A percentile compares a stretch with the other conserved stretches of the same genome.
Conservation (phyloP, 2,329 filamentous ascomycete species). For the Aspergillus pseudoviridinutans region DNA sequence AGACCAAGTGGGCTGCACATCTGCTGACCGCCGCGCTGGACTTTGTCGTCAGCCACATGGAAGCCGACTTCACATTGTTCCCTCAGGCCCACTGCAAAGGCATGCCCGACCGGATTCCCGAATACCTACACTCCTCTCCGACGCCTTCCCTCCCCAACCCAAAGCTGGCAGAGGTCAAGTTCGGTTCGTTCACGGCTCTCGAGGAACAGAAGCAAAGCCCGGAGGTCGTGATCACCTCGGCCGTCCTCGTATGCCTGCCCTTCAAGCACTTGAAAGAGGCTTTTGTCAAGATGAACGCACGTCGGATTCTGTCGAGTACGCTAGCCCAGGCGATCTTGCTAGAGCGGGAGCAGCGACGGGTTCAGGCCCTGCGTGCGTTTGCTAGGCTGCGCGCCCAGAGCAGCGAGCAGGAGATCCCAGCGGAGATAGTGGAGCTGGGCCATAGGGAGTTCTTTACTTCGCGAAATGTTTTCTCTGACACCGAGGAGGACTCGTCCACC, state of each 20-base stretch:
- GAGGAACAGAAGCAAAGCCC: constrained; percentile 11
- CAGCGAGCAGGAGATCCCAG: constrained; percentile 1
- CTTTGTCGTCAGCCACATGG: constrained; percentile 21
- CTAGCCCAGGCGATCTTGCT: constrained; percentile 20
- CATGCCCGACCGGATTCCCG: constrained; percentile 25
- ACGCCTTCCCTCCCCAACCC: constrained; percentile 11
- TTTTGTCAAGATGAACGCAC: constrained; percentile 16
- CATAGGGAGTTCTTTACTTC: constrained; percentile 18
- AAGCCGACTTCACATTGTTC: constrained; percentile 22
- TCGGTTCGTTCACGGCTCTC: constrained; percentile 16
- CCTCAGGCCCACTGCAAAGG: constrained; percentile 17
- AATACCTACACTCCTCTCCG: constrained; percentile 10
- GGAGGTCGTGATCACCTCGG: constrained; percentile 20
- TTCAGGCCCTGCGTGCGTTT: constrained; percentile 15
- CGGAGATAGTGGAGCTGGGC: constrained; percentile 15
- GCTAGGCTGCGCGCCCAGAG: background rate
- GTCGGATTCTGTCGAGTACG: constrained; percentile 9
- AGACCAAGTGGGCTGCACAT: constrained; percentile 8
- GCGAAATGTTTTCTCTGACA: background rate
- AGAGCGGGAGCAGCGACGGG: constrained; percentile 28
- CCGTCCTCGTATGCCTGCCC: constrained; percentile 26
- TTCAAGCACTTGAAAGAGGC: constrained; percentile 18
- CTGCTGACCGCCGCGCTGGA: constrained; percentile 16
- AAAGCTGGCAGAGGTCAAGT: constrained; percentile 18
- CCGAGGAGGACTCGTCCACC: background rate